A percentile compares a stretch with the other conserved stretches of the same genome.
These are phyloP conservation scores for Chromosphaera perkinsii DNA, from an alignment of 208 protist genomes.

Conservation along the genomic window DNA sequence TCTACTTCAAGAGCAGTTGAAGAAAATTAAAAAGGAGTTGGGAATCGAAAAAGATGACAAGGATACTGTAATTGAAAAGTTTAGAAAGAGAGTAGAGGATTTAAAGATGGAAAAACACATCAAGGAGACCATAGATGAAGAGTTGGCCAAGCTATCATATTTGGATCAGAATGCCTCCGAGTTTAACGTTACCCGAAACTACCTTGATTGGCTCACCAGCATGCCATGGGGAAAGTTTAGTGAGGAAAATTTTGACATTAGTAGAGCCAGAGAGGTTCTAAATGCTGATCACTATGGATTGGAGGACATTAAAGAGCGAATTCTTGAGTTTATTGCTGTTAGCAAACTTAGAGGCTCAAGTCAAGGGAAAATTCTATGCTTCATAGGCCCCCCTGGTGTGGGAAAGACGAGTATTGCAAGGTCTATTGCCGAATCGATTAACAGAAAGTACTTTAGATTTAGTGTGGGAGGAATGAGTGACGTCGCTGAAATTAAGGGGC, in stretches of 20 bases:
- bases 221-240: slow-evolving; percentile 65
- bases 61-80: slow-evolving; percentile 59
- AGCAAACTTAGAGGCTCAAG: slow-evolving; percentile 31
- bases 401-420: slow-evolving; percentile 41
- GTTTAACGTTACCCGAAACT: slow-evolving; percentile 68
- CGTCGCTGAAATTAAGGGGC: slow-evolving; percentile 77
- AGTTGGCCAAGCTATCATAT: slow-evolving; percentile 50
- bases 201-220: slow-evolving; percentile 73
- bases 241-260: slow-evolving; percentile 62
- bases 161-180: slow-evolving; percentile 60
- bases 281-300: slow-evolving; percentile 69
- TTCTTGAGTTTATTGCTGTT: slow-evolving; percentile 79
- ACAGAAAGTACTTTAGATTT: slow-evolving; percentile 65
- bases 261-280: slow-evolving; percentile 25
- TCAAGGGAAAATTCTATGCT: slow-evolving; percentile 68
- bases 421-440: slow-evolving; percentile 14
- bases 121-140: slow-evolving; percentile 29
- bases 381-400: slow-evolving; percentile 69
- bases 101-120: slow-evolving; percentile 27
- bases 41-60: slow-evolving; percentile 65
- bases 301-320: slow-evolving; percentile 73
- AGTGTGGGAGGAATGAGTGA: slow-evolving; percentile 76
- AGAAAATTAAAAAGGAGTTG: slow-evolving; percentile 51
- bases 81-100: slow-evolving; percentile 34
- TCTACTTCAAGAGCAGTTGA: slow-evolving; percentile 54